Percentiles rank a stretch among this genome's conserved stretches.
Conservation (phyloP, 2,329 filamentous ascomycete genomes). For the Neurospora crassa region DNA sequence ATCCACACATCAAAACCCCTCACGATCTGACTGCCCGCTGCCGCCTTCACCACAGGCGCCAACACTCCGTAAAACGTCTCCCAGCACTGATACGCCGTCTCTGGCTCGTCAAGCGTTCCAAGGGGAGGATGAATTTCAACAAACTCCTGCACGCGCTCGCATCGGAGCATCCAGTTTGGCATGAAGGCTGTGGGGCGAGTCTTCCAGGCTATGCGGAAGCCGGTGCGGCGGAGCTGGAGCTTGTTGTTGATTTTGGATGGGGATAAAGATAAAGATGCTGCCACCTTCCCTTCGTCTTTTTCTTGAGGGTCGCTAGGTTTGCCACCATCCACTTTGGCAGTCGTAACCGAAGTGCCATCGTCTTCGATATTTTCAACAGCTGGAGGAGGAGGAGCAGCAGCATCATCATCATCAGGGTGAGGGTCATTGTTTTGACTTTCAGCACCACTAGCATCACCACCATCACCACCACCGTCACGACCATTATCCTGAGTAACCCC, state of each 20-base stretch:
- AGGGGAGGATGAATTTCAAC: conserved; percentile 18
- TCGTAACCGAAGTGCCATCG: not conserved
- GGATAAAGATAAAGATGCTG: not conserved
- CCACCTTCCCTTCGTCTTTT: not conserved
- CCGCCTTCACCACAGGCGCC: conserved; percentile 24
- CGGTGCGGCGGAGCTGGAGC: conserved; percentile 11
- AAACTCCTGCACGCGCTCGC: conserved; percentile 35
- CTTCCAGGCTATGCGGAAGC: conserved; percentile 32
- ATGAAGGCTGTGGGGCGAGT: conserved; percentile 16
- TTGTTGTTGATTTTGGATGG: not conserved
- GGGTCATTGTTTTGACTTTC: not conserved
- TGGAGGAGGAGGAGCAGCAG: not conserved
- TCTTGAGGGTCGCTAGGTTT: not conserved
- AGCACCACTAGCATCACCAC: not conserved
- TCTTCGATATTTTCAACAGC: not conserved
- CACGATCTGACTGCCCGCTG: conserved; percentile 24
- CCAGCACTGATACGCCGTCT: conserved; percentile 33
- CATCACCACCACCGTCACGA: not conserved
- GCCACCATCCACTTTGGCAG: not conserved
- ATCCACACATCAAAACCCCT: conserved; percentile 29
- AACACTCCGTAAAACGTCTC: conserved; percentile 36
- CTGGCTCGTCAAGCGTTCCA: conserved; percentile 19
- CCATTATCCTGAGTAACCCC: not conserved
- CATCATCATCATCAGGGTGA: not conserved
- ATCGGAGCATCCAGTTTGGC: conserved; percentile 24